These are phyloP conservation scores for Cenchrus purpureus DNA, from an alignment of 176 grass and related monocot species.

Conservation along the genomic window DNA sequence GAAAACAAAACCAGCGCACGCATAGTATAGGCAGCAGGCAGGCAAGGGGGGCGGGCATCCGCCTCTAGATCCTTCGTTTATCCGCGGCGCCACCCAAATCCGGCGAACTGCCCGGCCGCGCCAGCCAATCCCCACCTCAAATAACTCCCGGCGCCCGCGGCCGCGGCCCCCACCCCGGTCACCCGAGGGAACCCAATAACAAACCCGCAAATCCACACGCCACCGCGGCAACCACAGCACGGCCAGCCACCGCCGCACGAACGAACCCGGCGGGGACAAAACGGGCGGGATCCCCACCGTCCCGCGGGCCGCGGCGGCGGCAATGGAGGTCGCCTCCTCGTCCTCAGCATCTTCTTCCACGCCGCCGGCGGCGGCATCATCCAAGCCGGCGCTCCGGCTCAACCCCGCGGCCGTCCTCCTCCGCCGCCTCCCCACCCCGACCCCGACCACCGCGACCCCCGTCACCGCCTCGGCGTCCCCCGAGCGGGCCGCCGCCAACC, in stretches of 20 bases:
- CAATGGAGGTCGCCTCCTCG: constrained; percentile 59
- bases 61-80: constrained; percentile 29
- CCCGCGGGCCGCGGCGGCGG: constrained; percentile 10
- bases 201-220: constrained; percentile 42
- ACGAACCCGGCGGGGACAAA: not conserved
- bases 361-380: constrained; percentile 1
- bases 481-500: not conserved
- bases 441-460: constrained; percentile 6
- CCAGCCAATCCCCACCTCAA: constrained; percentile 38
- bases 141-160: constrained; percentile 13
- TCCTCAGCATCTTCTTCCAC: constrained; percentile 33
- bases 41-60: not conserved
- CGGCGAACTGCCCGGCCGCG: constrained; percentile 25
- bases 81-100: constrained; percentile 26
- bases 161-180: constrained; percentile 32
- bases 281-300: constrained; percentile 10
- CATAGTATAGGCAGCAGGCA: not conserved
- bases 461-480: not conserved
- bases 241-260: not conserved
- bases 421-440: constrained; percentile 36
- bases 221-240: constrained; percentile 7
- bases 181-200: not conserved
- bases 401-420: constrained; percentile 55
- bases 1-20: constrained; percentile 7
- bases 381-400: constrained; percentile 50